Evolutionary conservation across 495 filamentous ascomycete species (phyloP).

Genomic region (Penicillium manginii): DNA sequence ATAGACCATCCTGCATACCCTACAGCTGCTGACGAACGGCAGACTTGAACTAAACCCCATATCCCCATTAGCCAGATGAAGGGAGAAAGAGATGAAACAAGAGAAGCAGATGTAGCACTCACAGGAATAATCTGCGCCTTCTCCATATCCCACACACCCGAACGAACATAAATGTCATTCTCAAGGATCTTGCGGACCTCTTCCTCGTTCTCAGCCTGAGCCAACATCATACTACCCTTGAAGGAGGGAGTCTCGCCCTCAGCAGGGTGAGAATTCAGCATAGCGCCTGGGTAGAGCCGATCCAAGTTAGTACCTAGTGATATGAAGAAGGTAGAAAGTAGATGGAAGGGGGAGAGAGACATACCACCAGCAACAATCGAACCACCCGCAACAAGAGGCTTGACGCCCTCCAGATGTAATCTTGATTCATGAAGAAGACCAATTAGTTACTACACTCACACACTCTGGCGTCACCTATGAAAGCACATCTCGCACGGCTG

Average conservation of each 20-base stretch:
- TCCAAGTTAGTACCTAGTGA: not conserved
- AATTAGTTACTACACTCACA: not conserved
- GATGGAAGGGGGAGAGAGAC: conserved; percentile 2
- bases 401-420: conserved; percentile 38
- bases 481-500: no score
- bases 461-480: no score
- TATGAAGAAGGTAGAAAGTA: not conserved
- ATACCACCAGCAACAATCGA: conserved; percentile 42
- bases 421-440: conserved; percentile 14
- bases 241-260: conserved; percentile 67
- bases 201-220: conserved; percentile 65
- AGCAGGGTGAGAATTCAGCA: conserved; percentile 67
- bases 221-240: conserved; percentile 70
- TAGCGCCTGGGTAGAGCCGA: conserved; percentile 55
- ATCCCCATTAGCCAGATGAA: not conserved
- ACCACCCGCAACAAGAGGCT: conserved; percentile 38
- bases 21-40: conserved; percentile 37
- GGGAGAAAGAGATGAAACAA: not conserved
- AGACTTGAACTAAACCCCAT: conserved; percentile 41
- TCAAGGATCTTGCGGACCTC: conserved; percentile 67
- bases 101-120: conserved; percentile 19
- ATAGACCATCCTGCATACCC: not conserved
- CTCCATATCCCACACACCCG: conserved; percentile 83
- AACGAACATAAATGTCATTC: conserved; percentile 70
- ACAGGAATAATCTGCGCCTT: conserved; percentile 64